Conservation (phyloP, 2,329 filamentous ascomycete genomes). For the Pseudogymnoascus sp. region DNA sequence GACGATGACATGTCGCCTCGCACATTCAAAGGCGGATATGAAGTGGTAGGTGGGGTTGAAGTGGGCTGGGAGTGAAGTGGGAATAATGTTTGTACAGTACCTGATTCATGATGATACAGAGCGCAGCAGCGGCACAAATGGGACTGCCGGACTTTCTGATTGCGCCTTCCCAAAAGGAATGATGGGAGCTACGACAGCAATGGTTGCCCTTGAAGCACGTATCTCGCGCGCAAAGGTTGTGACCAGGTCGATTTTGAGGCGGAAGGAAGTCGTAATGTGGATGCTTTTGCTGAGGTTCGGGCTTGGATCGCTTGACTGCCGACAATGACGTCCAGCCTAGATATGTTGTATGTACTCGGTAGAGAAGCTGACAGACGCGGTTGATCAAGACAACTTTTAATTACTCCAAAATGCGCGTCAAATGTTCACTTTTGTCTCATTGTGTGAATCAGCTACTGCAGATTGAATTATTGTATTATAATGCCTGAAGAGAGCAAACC, state of each 20-base stretch:
- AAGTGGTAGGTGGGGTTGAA: background rate
- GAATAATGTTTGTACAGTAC: background rate
- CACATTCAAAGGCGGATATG: background rate
- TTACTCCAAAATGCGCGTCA: constrained; percentile 3
- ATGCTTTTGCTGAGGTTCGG: constrained; percentile 6
- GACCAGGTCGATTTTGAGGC: constrained; percentile 4
- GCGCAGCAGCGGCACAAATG: background rate
- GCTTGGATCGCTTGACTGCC: constrained; percentile 6
- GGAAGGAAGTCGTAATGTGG: constrained; percentile 3
- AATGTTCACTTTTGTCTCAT: background rate
- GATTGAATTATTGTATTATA: background rate
- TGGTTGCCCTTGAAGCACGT: constrained; percentile 6
- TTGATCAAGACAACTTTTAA: background rate
- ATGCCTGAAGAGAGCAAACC: background rate
- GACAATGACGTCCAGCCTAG: constrained; percentile 7
- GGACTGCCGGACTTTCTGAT: constrained; percentile 5
- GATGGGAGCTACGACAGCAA: constrained; percentile 7
- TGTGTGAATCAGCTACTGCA: background rate
- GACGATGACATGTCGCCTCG: background rate
- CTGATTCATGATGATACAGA: constrained; percentile 5
- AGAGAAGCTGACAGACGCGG: background rate
- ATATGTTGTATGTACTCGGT: constrained; percentile 1
- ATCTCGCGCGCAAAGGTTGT: constrained; percentile 7
- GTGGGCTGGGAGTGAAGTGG: background rate
- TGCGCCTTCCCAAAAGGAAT: constrained; percentile 8